A percentile compares a stretch with the other conserved stretches of the same genome.
phyloP scores from a whole-genome alignment of 2,329 filamentous ascomycete genomes.

The Gliomastix tumulicola region DNA sequence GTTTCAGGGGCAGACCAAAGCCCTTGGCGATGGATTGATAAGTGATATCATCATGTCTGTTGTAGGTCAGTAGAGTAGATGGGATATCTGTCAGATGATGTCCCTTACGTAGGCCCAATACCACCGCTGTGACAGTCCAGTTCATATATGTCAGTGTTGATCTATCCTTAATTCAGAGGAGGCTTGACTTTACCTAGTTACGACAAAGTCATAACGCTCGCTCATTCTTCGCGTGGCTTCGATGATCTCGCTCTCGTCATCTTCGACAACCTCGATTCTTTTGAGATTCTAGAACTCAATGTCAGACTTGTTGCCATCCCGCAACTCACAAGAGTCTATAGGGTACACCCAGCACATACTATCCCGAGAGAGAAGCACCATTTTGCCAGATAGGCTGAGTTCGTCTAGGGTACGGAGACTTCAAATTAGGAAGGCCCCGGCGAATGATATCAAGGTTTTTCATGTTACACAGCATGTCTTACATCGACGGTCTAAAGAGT shows the following conservation, averaged over 20 bases:
- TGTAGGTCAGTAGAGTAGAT: too few relatives aligned
- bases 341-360: slow-evolving; percentile 26
- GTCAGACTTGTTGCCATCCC: slow-evolving; percentile 1
- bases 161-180: too few relatives aligned
- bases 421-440: too few relatives aligned
- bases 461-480: too few relatives aligned
- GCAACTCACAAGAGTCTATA: not conserved
- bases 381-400: slow-evolving; percentile 57
- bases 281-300: slow-evolving; percentile 73
- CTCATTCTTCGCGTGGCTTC: slow-evolving; percentile 87
- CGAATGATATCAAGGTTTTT: too few relatives aligned
- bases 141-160: too few relatives aligned
- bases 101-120: slow-evolving; percentile 82
- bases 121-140: slow-evolving; percentile 60
- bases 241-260: slow-evolving; percentile 84
- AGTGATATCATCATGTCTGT: slow-evolving; percentile 93
- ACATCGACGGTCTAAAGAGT: slow-evolving; percentile 30
- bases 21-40: slow-evolving; percentile 91
- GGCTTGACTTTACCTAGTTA: slow-evolving; percentile 71
- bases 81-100: too few relatives aligned
- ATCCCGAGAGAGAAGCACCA: slow-evolving; percentile 58
- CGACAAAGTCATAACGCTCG: slow-evolving; percentile 83
- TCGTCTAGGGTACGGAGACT: slow-evolving; percentile 45
- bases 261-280: slow-evolving; percentile 85
- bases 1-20: slow-evolving; percentile 67